Evolutionary conservation across 148 eudicot species (phyloP), one percentile per base, ranked within the genome.

Genomic region (Nepenthes gracilis): DNA sequence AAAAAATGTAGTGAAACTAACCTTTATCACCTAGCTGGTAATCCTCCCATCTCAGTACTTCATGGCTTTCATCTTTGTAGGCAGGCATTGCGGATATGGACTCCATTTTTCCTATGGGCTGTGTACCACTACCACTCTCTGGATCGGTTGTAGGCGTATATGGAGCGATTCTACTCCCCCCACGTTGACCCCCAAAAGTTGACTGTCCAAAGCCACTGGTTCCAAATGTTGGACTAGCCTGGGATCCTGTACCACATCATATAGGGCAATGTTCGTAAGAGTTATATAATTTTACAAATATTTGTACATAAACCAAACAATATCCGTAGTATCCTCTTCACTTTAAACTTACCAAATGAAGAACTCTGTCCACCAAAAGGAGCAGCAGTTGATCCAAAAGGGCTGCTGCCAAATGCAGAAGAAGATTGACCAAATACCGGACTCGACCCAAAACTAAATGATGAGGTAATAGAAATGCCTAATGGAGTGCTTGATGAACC

Each of bases 91-190:
- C 58, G 15, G 67, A 63, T 52, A 63, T 62, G 4, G 97, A 91
- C 67, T 79, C 87, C 60, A 88, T 75, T 69, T 86, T 90, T 36
- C 82, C 90, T 5, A 6, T 11, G 67, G 79, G 70, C 63, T 79
- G 83, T 49, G 77, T 57, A 51, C 76, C 68, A 66, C 64, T 58
- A 36, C 64, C 70, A 38, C 66, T 64, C 60, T 83, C 87, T 14
- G 66, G 69, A 58, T 81, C 92, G 51, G 81, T 57, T 52, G 89
- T 83, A 53, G 82, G 74, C 10, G 80, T 11, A 61, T 83, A 91
- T 48, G 86, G 65, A 54, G 88, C 78, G 36, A 84, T 78, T 70
- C 96, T 80, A 69, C 78, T 85, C 58, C 96, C 97, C 62, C 85
- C 86, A 40, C 75, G 84, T 72, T 83, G 86, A 68, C 76, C 78